Conservation (phyloP, 208 protist species). For the Trypanosomatidae sp. region DNA sequence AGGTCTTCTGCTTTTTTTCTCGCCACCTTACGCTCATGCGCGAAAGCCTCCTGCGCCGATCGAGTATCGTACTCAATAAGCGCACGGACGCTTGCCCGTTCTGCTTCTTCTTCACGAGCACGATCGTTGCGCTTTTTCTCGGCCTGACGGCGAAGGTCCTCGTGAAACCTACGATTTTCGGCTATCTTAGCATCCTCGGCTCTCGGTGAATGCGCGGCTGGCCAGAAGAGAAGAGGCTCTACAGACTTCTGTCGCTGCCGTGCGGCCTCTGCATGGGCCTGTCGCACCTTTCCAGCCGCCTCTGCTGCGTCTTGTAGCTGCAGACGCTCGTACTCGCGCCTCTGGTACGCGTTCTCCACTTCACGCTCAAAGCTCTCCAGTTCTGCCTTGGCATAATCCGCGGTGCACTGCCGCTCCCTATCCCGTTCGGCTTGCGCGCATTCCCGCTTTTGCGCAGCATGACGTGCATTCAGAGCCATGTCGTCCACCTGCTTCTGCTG, state of each 20-base stretch:
- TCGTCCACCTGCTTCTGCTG: constrained; percentile 31
- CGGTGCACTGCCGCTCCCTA: constrained; percentile 20
- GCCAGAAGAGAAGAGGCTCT: constrained; percentile 26
- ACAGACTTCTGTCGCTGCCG: neutral
- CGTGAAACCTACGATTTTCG: constrained; percentile 12
- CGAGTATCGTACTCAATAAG: constrained; percentile 21
- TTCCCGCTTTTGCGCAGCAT: constrained; percentile 24
- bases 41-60: constrained; percentile 13
- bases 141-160: constrained; percentile 31
- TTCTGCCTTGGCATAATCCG: constrained; percentile 12
- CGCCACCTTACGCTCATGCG: constrained; percentile 17
- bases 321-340: constrained; percentile 22
- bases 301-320: constrained; percentile 16
- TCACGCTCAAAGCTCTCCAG: constrained; percentile 28
- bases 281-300: constrained; percentile 13
- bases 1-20: constrained; percentile 14
- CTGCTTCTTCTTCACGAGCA: constrained; percentile 6
- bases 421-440: constrained; percentile 18
- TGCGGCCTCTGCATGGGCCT: constrained; percentile 6
- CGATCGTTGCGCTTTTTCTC: constrained; percentile 24
- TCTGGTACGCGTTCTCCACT: constrained; percentile 15
- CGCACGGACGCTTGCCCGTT: constrained; percentile 20
- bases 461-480: constrained; percentile 11
- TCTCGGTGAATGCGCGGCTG: neutral
- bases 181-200: constrained; percentile 8